These are phyloP conservation scores for Wickerhamiella kazuoi DNA, from an alignment of 805 yeast species.

Conservation along the genomic window DNA sequence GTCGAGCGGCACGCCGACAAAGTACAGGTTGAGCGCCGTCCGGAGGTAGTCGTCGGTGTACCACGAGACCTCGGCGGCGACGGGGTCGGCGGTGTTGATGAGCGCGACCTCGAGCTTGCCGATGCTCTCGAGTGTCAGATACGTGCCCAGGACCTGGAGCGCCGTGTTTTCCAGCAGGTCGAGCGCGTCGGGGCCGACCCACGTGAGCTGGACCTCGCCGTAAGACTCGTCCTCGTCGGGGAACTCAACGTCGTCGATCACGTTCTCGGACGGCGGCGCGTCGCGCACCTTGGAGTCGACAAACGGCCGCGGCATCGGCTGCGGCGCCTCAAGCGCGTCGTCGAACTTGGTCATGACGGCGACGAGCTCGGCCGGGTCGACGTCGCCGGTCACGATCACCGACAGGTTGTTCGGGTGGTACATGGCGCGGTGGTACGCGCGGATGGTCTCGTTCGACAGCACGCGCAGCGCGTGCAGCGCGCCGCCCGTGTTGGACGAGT, in stretches of 20 bases:
- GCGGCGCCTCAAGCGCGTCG: slow-evolving; percentile 27
- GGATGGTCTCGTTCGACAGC: slow-evolving; percentile 55
- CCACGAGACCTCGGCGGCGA: slow-evolving; percentile 51
- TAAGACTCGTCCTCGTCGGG: slow-evolving; percentile 79
- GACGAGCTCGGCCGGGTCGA: slow-evolving; percentile 59
- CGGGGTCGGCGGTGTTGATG: slow-evolving; percentile 68
- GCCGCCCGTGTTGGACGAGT: slow-evolving; percentile 90
- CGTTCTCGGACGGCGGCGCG: slow-evolving; percentile 25
- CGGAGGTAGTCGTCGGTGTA: slow-evolving; percentile 58
- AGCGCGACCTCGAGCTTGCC: slow-evolving; percentile 54
- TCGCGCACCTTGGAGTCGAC: slow-evolving; percentile 35
- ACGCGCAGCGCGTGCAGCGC: slow-evolving; percentile 56
- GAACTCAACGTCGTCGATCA: slow-evolving; percentile 43
- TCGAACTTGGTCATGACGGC: slow-evolving; percentile 46
- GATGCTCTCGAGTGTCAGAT: slow-evolving; percentile 60
- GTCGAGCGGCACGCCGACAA: slow-evolving; percentile 64
- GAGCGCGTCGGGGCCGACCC: slow-evolving; percentile 61
- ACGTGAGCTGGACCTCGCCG: slow-evolving; percentile 56
- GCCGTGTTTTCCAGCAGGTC: slow-evolving; percentile 45
- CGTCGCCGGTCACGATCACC: slow-evolving; percentile 67
- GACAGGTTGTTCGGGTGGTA: slow-evolving; percentile 77
- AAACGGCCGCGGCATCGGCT: slow-evolving; percentile 45
- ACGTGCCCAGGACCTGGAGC: slow-evolving; percentile 48
- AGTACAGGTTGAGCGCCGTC: slow-evolving; percentile 35
- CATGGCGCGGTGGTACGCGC: slow-evolving; percentile 48